phyloP scores from a whole-genome alignment of 2,329 filamentous ascomycete species.

The Didymella sp. region DNA sequence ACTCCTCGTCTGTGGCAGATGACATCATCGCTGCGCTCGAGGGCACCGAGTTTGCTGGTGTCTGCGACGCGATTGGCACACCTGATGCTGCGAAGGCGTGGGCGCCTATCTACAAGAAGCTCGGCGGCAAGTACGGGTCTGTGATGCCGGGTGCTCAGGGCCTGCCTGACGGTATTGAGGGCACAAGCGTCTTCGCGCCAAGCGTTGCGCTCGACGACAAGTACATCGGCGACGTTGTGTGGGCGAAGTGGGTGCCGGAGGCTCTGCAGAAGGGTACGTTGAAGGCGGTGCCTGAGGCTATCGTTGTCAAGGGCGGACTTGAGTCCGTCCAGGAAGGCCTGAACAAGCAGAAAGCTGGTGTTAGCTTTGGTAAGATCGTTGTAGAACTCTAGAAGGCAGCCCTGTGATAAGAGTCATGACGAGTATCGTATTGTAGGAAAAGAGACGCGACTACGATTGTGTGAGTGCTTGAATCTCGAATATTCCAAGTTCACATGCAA shows the following conservation, averaged over 20 bases:
- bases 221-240: slow-evolving; percentile 43
- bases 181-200: slow-evolving; percentile 31
- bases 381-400: slow-evolving; percentile 28
- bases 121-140: slow-evolving; percentile 39
- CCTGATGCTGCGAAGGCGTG: slow-evolving; percentile 32
- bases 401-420: background rate
- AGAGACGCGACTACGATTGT: background rate
- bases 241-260: slow-evolving; percentile 43
- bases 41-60: slow-evolving; percentile 52
- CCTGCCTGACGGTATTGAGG: slow-evolving; percentile 39
- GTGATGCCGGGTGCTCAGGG: slow-evolving; percentile 32
- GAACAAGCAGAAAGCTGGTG: slow-evolving; percentile 39
- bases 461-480: background rate
- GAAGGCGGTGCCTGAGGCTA: slow-evolving; percentile 42
- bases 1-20: slow-evolving; percentile 38
- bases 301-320: slow-evolving; percentile 39
- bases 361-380: slow-evolving; percentile 47
- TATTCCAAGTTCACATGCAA: background rate
- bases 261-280: slow-evolving; percentile 41
- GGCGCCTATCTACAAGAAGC: slow-evolving; percentile 38
- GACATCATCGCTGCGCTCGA: slow-evolving; percentile 52
- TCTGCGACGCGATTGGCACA: slow-evolving; percentile 51
- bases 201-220: slow-evolving; percentile 31
- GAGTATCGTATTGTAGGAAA: background rate
- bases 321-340: slow-evolving; percentile 39